These are phyloP conservation scores for Aegilops longissima DNA, from an alignment of 176 grass and related monocot genomes.

Conservation along the genomic window DNA sequence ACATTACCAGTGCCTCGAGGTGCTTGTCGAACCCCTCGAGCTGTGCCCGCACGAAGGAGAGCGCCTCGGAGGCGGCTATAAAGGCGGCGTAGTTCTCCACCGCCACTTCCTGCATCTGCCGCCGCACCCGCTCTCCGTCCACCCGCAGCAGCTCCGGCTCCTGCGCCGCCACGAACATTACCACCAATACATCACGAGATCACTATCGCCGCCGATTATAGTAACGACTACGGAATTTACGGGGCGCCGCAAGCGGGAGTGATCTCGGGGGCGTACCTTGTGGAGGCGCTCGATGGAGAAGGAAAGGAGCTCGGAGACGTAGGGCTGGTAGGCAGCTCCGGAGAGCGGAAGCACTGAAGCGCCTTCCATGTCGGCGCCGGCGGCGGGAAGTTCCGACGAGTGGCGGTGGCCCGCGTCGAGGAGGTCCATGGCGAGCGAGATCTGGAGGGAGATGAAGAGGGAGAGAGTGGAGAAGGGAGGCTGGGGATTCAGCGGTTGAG, in stretches of 20 bases:
- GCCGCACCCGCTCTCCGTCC: constrained; percentile 92
- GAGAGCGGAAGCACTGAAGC: constrained; percentile 49
- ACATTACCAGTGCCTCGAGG: constrained; percentile 82
- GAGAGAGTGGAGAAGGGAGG: constrained; percentile 37
- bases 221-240: neutral
- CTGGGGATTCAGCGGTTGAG: constrained; percentile 7
- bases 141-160: constrained; percentile 96
- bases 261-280: constrained; percentile 49
- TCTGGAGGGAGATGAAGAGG: constrained; percentile 63
- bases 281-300: constrained; percentile 99
- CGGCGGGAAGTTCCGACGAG: constrained; percentile 19
- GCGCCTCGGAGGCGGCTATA: constrained; percentile 87
- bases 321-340: constrained; percentile 67
- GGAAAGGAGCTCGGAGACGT: constrained; percentile 99
- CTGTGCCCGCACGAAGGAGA: constrained; percentile 85
- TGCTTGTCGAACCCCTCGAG: constrained; percentile 91
- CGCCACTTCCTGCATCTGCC: constrained; percentile 99
- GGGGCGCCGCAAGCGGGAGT: neutral
- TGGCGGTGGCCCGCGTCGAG: constrained; percentile 38
- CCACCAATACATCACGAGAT: neutral
- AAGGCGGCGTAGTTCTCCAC: constrained; percentile 96
- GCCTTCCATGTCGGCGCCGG: constrained; percentile 14
- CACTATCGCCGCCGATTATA: neutral
- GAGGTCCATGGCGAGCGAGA: constrained; percentile 60
- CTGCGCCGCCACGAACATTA: constrained; percentile 38